These are phyloP conservation scores for Mycosphaerelloides madeirae DNA, from an alignment of 2,329 filamentous ascomycete genomes.

Conservation along the genomic window DNA sequence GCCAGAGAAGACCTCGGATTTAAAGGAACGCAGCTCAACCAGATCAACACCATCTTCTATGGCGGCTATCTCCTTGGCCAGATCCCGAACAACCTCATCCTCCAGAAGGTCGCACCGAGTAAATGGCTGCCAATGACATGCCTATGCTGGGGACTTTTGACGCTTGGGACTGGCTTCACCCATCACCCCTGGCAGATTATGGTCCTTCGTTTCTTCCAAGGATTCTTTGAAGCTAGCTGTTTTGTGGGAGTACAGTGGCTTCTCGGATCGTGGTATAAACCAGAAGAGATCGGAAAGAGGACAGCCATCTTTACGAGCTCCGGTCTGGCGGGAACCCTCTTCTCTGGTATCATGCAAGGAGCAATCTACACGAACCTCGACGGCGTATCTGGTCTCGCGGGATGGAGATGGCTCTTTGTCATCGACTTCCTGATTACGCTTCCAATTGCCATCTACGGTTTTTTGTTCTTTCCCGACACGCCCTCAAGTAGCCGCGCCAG, in stretches of 20 bases:
- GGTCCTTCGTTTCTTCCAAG: conserved; percentile 52
- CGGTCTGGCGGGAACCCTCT: conserved; percentile 57
- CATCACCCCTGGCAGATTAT: conserved; percentile 53
- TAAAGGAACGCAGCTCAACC: conserved; percentile 47
- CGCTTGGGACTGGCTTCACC: conserved; percentile 48
- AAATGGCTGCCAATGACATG: conserved; percentile 41
- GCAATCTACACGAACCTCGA: conserved; percentile 45
- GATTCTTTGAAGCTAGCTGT: conserved; percentile 26
- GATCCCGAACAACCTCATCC: conserved; percentile 56
- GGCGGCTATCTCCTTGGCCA: conserved; percentile 51
- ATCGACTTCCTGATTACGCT: conserved; percentile 55
- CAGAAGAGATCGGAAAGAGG: conserved; percentile 50
- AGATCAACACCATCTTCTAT: conserved; percentile 31
- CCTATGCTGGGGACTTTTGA: conserved; percentile 61
- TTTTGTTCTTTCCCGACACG: conserved; percentile 50
- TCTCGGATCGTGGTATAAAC: conserved; percentile 24
- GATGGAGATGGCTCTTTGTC: conserved; percentile 58
- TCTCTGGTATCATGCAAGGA: conserved; percentile 59
- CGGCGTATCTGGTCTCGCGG: conserved; percentile 46
- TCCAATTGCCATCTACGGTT: conserved; percentile 53
- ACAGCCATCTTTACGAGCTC: conserved; percentile 58
- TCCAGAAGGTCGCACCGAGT: conserved; percentile 60
- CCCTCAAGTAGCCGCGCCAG: conserved; percentile 48
- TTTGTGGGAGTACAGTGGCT: conserved; percentile 28
- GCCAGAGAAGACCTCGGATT: conserved; percentile 51